Conservation (phyloP, 2,329 filamentous ascomycete species). For the Penicillium sp. region DNA sequence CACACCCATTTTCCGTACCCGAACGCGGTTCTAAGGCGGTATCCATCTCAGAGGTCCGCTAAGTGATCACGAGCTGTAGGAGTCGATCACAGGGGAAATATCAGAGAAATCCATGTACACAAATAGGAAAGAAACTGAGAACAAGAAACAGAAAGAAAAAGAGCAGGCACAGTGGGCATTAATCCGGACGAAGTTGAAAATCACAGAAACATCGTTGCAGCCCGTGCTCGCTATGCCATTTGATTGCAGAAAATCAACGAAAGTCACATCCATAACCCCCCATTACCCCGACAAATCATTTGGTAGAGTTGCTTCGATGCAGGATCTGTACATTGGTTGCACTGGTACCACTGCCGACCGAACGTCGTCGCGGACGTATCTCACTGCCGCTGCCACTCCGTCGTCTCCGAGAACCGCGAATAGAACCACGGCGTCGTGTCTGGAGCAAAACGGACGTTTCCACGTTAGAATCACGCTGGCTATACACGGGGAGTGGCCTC, state of each 20-base stretch:
- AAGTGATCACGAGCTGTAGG: conserved; percentile 22
- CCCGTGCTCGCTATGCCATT: conserved; percentile 39
- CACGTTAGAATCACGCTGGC: conserved; percentile 50
- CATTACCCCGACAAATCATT: conserved; percentile 29
- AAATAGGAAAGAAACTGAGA: conserved; percentile 29
- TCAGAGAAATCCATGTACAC: conserved; percentile 44
- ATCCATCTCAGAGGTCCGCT: conserved; percentile 39
- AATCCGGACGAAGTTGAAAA: conserved; percentile 22
- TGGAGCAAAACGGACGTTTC: conserved; percentile 46
- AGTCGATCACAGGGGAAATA: conserved; percentile 34
- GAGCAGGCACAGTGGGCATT: conserved; percentile 23
- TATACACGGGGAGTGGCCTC: conserved; percentile 37
- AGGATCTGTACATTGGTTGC: conserved; percentile 35
- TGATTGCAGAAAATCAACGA: conserved; percentile 28
- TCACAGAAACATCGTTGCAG: conserved; percentile 35
- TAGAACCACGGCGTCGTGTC: conserved; percentile 47
- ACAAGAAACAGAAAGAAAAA: conserved; percentile 22
- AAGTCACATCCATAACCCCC: conserved; percentile 23
- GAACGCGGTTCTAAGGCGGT: conserved; percentile 43
- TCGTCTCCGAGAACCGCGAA: conserved; percentile 42
- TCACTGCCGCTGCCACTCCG: conserved; percentile 44
- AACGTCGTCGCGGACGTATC: conserved; percentile 43
- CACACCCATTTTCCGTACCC: conserved; percentile 46
- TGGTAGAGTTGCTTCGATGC: conserved; percentile 46
- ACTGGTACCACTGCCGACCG: conserved; percentile 36